Evolutionary conservation across 768 basidiomycete species (phyloP).

Genomic region (Termitomyces titanicus): DNA sequence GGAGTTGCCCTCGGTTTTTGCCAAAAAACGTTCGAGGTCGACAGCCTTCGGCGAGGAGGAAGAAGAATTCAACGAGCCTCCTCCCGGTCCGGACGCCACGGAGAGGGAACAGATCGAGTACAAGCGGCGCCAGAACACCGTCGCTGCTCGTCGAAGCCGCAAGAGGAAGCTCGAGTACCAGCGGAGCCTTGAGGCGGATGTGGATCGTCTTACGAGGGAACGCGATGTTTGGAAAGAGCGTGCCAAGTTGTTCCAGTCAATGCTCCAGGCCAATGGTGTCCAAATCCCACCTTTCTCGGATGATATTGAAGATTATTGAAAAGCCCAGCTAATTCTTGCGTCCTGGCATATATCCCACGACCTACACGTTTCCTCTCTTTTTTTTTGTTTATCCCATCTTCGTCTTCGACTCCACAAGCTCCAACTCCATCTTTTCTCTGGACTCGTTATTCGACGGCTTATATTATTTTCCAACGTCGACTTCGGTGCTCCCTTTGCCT

Average conservation of each 20-base stretch:
- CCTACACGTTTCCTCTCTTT: no score
- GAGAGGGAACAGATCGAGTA: constrained; percentile 68
- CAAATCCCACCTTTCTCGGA: constrained; percentile 34
- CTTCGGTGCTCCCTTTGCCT: constrained; percentile 26
- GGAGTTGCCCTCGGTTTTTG: constrained; percentile 64
- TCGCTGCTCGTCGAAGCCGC: constrained; percentile 73
- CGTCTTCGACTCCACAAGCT: background rate
- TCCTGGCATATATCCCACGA: constrained; percentile 7
- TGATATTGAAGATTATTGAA: constrained; percentile 26
- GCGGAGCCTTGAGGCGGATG: constrained; percentile 50
- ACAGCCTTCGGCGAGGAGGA: constrained; percentile 48
- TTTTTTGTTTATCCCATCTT: background rate
- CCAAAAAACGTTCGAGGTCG: constrained; percentile 56
- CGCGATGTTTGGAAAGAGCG: constrained; percentile 54
- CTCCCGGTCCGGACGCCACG: constrained; percentile 33
- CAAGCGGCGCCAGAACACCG: constrained; percentile 77
- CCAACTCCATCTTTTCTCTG: background rate
- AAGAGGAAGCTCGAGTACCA: constrained; percentile 74
- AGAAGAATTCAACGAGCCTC: constrained; percentile 31
- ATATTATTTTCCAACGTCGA: constrained; percentile 21
- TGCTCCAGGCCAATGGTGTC: constrained; percentile 45
- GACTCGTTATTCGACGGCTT: constrained; percentile 15
- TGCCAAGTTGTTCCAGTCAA: constrained; percentile 35
- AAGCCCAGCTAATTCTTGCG: constrained; percentile 13
- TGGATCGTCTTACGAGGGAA: constrained; percentile 43